phyloP scores from a whole-genome alignment of 1,284 basidiomycete species.

The Cutaneotrichosporon sp. region DNA sequence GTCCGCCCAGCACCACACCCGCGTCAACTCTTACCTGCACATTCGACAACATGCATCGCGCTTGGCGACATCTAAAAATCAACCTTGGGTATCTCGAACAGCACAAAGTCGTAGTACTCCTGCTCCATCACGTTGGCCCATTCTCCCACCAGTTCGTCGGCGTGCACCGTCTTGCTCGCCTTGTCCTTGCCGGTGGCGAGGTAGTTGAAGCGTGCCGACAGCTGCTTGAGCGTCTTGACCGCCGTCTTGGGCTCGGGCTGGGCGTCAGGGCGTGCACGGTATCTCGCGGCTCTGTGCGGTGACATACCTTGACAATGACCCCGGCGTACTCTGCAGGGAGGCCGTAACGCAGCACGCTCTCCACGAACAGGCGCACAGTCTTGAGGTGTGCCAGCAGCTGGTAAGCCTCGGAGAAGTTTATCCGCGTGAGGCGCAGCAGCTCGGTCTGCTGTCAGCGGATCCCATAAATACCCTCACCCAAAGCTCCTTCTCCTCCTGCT shows the following conservation, averaged over 20 bases:
- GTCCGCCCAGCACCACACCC: too few relatives aligned
- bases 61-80: constrained; percentile 23
- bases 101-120: constrained; percentile 89
- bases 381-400: constrained; percentile 94
- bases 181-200: constrained; percentile 56
- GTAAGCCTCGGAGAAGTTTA: constrained; percentile 96
- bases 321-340: constrained; percentile 89
- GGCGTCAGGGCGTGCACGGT: neutral
- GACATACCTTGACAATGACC: constrained; percentile 73
- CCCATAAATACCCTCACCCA: constrained; percentile 68
- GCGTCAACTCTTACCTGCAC: too few relatives aligned
- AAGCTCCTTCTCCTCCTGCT: constrained; percentile 90
- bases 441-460: constrained; percentile 68
- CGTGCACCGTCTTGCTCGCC: constrained; percentile 34
- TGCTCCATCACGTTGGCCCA: constrained; percentile 89
- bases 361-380: constrained; percentile 85
- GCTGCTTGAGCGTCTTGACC: constrained; percentile 72
- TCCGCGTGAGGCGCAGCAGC: constrained; percentile 85
- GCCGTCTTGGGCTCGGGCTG: constrained; percentile 85
- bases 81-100: constrained; percentile 64
- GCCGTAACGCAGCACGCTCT: constrained; percentile 94
- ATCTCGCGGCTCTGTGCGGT: neutral
- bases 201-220: constrained; percentile 79
- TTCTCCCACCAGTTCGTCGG: constrained; percentile 69
- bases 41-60: constrained; percentile 22